Percentiles rank a stretch among this genome's conserved stretches.
phyloP scores from a whole-genome alignment of 1,284 basidiomycete species.

The Pulveroboletus sp. region DNA sequence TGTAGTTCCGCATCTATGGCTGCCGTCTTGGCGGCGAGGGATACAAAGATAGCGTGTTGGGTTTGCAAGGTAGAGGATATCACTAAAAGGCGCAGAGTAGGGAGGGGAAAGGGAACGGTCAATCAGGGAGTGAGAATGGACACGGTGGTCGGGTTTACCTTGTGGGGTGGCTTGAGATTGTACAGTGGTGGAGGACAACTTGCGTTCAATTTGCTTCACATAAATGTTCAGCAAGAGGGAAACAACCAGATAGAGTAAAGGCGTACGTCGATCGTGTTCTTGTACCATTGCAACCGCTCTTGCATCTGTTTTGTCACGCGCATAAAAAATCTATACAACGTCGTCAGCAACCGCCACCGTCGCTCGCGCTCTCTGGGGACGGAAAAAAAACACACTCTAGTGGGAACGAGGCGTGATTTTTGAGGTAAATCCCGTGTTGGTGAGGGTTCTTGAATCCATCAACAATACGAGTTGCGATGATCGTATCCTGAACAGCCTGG shows the following conservation, averaged over 20 bases:
- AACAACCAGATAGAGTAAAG: neutral
- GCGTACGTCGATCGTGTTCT: conserved; percentile 71
- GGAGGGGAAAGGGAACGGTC: neutral
- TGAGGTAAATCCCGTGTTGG: conserved; percentile 64
- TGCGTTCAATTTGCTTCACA: conserved; percentile 77
- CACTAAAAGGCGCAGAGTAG: conserved; percentile 41
- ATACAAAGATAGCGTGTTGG: conserved; percentile 71
- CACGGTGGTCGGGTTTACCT: conserved; percentile 42
- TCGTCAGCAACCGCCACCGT: neutral
- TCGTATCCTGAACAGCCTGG: conserved; percentile 74
- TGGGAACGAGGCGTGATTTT: conserved; percentile 79
- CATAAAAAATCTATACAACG: conserved; percentile 61
- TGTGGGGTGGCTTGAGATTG: conserved; percentile 74
- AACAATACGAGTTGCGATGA: conserved; percentile 69
- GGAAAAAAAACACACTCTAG: conserved; percentile 56
- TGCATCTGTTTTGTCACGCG: conserved; percentile 72
- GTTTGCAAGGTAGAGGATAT: conserved; percentile 73
- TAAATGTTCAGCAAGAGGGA: conserved; percentile 1
- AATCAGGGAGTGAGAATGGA: neutral
- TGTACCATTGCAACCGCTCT: conserved; percentile 73
- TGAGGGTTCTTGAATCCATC: conserved; percentile 76
- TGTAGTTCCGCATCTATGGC: conserved; percentile 68
- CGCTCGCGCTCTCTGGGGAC: neutral
- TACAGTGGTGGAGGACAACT: conserved; percentile 63
- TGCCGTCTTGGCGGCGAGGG: conserved; percentile 72